Conservation (phyloP, 306 rosid genomes). For the Vachellia pachyceras region DNA sequence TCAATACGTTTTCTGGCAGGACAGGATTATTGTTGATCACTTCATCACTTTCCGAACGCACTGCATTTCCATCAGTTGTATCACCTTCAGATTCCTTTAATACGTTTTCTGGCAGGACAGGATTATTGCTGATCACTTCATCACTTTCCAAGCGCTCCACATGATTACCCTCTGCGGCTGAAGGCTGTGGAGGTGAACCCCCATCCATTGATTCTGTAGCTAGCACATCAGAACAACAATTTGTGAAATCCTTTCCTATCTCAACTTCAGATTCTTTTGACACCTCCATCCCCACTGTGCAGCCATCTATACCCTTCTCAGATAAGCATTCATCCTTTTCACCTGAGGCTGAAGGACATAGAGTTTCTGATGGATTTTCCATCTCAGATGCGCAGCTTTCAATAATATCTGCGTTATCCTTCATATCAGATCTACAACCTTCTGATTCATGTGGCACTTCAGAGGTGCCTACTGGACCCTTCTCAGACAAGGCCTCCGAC, state of each 20-base stretch:
- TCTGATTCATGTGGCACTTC: conserved; percentile 37
- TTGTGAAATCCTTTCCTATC: conserved; percentile 24
- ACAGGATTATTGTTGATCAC: not conserved
- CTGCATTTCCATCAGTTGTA: conserved; percentile 9
- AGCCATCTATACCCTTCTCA: conserved; percentile 31
- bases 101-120: not conserved
- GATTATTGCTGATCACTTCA: not conserved
- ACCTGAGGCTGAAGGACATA: conserved; percentile 13
- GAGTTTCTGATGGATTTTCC: conserved; percentile 32
- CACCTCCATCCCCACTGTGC: conserved; percentile 18
- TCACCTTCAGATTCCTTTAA: conserved; percentile 38
- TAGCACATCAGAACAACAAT: conserved; percentile 26
- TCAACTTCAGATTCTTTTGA: conserved; percentile 30
- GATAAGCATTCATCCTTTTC: conserved; percentile 34
- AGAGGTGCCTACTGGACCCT: conserved; percentile 18
- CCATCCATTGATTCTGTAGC: conserved; percentile 15
- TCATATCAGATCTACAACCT: conserved; percentile 24
- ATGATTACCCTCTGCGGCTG: conserved; percentile 40
- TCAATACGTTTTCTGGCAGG: not conserved
- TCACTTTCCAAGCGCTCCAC: conserved; percentile 38
- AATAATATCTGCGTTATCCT: conserved; percentile 25
- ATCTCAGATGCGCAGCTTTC: conserved; percentile 30
- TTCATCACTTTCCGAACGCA: conserved; percentile 13
- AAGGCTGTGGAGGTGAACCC: conserved; percentile 27
- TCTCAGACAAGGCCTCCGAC: conserved; percentile 29